These are phyloP conservation scores for Symbiodinium natans DNA, from an alignment of 73 alveolate species.

Conservation along the genomic window DNA sequence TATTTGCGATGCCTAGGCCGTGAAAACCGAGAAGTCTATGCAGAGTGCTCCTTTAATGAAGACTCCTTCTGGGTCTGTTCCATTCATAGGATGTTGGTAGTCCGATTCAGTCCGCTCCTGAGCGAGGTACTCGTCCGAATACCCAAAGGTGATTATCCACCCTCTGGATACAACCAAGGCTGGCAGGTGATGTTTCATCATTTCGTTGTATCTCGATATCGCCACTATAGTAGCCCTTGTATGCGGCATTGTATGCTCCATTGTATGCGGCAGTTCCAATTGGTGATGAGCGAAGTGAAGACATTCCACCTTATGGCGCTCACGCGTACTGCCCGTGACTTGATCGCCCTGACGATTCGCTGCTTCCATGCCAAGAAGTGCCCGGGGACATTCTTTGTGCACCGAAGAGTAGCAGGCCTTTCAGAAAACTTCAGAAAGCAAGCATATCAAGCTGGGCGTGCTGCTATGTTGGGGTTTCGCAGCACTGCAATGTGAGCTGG, in stretches of 20 bases:
- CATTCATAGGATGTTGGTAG: too few relatives aligned
- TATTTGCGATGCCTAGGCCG: neutral
- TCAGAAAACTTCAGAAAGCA: too few relatives aligned
- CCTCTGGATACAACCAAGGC: slow-evolving; percentile 89
- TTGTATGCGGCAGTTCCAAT: slow-evolving; percentile 28
- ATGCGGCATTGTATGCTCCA: neutral
- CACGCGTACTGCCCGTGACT: slow-evolving; percentile 76
- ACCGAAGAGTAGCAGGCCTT: too few relatives aligned
- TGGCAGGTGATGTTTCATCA: neutral
- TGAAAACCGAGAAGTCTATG: slow-evolving; percentile 34
- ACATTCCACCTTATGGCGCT: slow-evolving; percentile 66
- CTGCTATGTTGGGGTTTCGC: too few relatives aligned
- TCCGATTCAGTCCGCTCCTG: too few relatives aligned
- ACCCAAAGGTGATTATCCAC: slow-evolving; percentile 72
- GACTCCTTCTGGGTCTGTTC: neutral
- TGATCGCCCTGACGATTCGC: slow-evolving; percentile 80
- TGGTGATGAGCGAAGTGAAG: slow-evolving; percentile 73
- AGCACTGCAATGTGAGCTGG: too few relatives aligned
- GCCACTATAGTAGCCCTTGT: neutral
- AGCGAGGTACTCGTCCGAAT: slow-evolving; percentile 50
- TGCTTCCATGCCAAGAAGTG: slow-evolving; percentile 87
- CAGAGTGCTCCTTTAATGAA: slow-evolving; percentile 45
- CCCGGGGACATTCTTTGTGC: neutral
- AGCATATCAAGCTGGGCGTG: too few relatives aligned
- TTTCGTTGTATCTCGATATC: neutral